Conservation (phyloP, 305 asterid genomes). For the Fraxinus baroniana region DNA sequence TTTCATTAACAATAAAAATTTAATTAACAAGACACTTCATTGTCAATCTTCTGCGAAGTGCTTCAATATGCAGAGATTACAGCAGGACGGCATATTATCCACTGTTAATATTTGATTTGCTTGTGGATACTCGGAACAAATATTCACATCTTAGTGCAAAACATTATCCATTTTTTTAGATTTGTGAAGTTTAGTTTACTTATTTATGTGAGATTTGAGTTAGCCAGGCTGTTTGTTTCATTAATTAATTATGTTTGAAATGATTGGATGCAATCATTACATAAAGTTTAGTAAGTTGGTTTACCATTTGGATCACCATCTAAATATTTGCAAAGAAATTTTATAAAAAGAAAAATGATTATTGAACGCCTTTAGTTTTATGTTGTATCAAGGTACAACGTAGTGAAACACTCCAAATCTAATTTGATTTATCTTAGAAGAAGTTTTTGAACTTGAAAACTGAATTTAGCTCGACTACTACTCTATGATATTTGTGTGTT, state of each 20-base stretch:
- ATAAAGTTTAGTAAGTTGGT: no score
- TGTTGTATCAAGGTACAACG: no score
- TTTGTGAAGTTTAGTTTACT: slow-evolving; percentile 10
- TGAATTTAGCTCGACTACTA: no score
- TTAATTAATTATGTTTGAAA: background rate
- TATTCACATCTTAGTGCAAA: background rate
- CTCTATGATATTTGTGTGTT: no score
- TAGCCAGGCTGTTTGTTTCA: slow-evolving; percentile 2
- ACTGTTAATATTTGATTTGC: background rate
- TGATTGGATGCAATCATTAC: background rate
- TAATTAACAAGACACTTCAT: background rate
- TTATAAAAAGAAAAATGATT: no score
- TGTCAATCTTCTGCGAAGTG: background rate
- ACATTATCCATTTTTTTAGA: background rate
- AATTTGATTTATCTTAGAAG: no score
- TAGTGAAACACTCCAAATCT: no score
- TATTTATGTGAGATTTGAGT: background rate
- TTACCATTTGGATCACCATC: no score
- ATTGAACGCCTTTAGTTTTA: no score
- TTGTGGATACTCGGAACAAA: background rate
- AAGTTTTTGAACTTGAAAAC: no score
- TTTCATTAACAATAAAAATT: background rate
- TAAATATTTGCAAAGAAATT: no score
- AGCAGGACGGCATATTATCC: background rate
- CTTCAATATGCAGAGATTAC: background rate